Conservation (phyloP, 495 filamentous ascomycete genomes). For the Glonium stellatum region DNA sequence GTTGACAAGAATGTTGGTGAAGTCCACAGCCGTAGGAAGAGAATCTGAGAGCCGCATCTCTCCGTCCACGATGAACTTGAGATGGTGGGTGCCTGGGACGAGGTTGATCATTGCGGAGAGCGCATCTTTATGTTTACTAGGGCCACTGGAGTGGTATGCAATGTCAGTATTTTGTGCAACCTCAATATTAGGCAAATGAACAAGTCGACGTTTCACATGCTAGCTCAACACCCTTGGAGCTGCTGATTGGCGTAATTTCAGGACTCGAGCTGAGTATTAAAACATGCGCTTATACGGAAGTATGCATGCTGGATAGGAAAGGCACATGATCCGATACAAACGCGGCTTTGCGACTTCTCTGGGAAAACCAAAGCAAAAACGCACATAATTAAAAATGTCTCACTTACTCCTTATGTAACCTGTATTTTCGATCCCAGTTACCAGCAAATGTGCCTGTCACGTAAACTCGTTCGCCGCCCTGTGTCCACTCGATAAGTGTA, state of each 20-base stretch:
- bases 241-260: conserved; percentile 8
- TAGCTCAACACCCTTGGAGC: not conserved
- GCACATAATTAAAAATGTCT: conserved; percentile 3
- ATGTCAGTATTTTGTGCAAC: conserved; percentile 27
- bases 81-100: conserved; percentile 87
- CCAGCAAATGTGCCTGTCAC: conserved; percentile 91
- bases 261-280: not conserved
- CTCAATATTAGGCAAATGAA: conserved; percentile 18
- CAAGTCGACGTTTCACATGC: not conserved
- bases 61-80: conserved; percentile 91
- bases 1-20: conserved; percentile 92
- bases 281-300: conserved; percentile 3
- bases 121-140: conserved; percentile 47
- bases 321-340: not conserved
- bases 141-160: conserved; percentile 25
- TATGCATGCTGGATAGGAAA: conserved; percentile 2
- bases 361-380: not conserved
- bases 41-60: conserved; percentile 82
- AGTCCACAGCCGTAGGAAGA: conserved; percentile 91
- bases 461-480: conserved; percentile 77
- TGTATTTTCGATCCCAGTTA: conserved; percentile 84
- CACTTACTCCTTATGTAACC: conserved; percentile 74
- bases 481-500: conserved; percentile 74
- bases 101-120: conserved; percentile 72
- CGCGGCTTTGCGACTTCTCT: not conserved